Evolutionary conservation across 2,329 filamentous ascomycete species (phyloP), one percentile per base, ranked within the genome.

Genomic region (Ceratocystis cubensis): DNA sequence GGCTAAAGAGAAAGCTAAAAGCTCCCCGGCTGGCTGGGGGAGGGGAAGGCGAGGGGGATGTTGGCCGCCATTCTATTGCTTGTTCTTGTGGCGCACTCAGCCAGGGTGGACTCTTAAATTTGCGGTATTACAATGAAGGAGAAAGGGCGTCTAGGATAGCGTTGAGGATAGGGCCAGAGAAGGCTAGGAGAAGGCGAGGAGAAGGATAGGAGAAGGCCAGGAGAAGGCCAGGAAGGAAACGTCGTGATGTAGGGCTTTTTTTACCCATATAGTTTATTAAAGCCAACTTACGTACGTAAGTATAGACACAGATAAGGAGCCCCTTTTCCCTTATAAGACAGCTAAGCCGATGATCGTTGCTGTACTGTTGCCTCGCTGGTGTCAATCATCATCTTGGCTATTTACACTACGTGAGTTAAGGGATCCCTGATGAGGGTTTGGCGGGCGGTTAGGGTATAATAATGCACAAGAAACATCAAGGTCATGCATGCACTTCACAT

Each of bases 381-480:
- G 53, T 59, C 53, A 59, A 59, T 59, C 53, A 33, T 59, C 53
- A 59, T 59, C 15, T 59, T 33, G 53, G 53, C 3, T 37, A 30
- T 25, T 17, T 8, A 8, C n/a, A 59, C 53, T 17, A 17, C 3
- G 8, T 17, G 28, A 28, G 50, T 25, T 28, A 30, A 30, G 50
- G 50, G 53, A 59, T 59, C 53, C 53, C 17, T 59, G 53, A 17
- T 25, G 22, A 30, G 15, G 13, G 4, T 15, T 30, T 13, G 50
- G 17, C 28, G 17, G 15, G 6, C n/a, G 5, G 5, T 56, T 59
- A 59, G 53, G 53, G 53, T 37, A 25, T 33, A 50, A 13, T 20
- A 50, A 22, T 22, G 4, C 22, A n/a, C n/a, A 50, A 5, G 3
- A 50, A 22, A 50, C 22, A n/a, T 50, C 46, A 50, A 22, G 46